Evolutionary conservation across 2,329 filamentous ascomycete species (phyloP), one percentile per base, ranked within the genome.

Genomic region (Pseudogymnoascus sp.): DNA sequence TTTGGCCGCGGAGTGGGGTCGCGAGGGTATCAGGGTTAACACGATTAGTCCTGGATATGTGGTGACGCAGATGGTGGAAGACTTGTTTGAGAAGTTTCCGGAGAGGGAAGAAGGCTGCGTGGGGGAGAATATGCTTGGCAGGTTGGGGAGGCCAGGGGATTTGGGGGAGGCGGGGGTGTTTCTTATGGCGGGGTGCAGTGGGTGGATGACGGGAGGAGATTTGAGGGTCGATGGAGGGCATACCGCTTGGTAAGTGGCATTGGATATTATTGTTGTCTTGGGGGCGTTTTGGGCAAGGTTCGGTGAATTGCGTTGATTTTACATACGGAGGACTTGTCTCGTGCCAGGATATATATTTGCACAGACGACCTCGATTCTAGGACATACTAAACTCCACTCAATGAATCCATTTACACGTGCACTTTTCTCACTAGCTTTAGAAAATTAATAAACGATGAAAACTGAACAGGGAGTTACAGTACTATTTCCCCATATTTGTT

Each of bases 111-210:
- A 73, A 22, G 81, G 86, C 63, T 96, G 91, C 91, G 84, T 89
- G n/a, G 86, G 81, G 67, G 86, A 93, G 74, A 96, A 95, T 74
- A 94, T 96, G 90, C 78, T 96, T 59, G 85, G 81, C 32, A 81
- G 84, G 35, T 76, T 91, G 63, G 88, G 86, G 69, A 75, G 74
- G 25, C 87, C 88, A 0, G 77, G 84, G 57, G 88, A 91, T 71
- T 90, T 88, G 72, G 81, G 86, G 57, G 87, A 87, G 3, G 85
- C 87, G 1, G 86, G 85, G 3, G 81, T 87, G 8, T 89, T 88
- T 70, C 76, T 88, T 65, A 74, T 88, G 22, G 86, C 83, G 67
- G 82, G 87, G 67, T 85, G 85, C 2, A 86, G 83, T 70, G 81
- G 81, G 62, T 89, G 86, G 69, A 88, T 89, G 84, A 89, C 86